Base-by-base conservation (phyloP, 1,284 basidiomycete species). In the Phenoliferia sp. region DNA sequence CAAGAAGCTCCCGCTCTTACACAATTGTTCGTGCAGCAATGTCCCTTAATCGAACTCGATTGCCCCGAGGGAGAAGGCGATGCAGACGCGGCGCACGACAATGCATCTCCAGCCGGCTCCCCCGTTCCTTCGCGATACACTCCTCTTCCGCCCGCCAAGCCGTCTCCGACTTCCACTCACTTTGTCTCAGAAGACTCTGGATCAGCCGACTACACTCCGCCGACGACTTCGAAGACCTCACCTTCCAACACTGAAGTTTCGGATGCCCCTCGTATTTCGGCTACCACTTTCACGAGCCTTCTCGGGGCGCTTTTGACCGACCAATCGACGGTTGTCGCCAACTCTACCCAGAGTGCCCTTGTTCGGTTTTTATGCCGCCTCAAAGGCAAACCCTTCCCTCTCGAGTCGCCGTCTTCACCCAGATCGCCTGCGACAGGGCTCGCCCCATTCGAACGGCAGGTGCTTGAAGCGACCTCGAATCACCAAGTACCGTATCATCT, bases 211-310 rank as follows among this genome's bases (percentile, higher is more conserved):
- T 61, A 26, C 19, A 64, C 70, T 29, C 68, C 70, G 0, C 66
- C 68, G 0, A 55, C 70, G 0, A 72, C 70, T 2, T 65, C 71
- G 16, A 68, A 67, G 33, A 70, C 68, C 1, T 68, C 71, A 3
- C 66, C 67, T 17, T 69, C 69, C 3, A 22, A 62, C 31, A 35
- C 59, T 15, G 76, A 76, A 31, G 63, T 71, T 19, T 67, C 77
- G 4, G 77, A 77, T 50, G 74, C 76, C 28, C 84, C 87, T 0
- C 76, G 80, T 39, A 86, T 97, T 62, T 85, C 87, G 60, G 90
- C 93, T 5, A 87, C 89, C 74, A 86, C 89, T 12, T 97, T 98
- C 80, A 95, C 94, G 2, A 91, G 93, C 6, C 87, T 97, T 61
- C 84, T 98, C 26, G 94, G 92, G 61, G 90, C 91, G 0, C 82